phyloP scores from a whole-genome alignment of 306 rosid genomes.

The Medicago truncatula region MtrunA17r5.0-ANR NC_053045.1:3396001-3396500 shows the following conservation, averaged over 20 bases:
- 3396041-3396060: slow-evolving; percentile 96
- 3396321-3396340: slow-evolving; percentile 68
- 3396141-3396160: slow-evolving; percentile 85
- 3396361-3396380: slow-evolving; percentile 88
- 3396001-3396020: slow-evolving; percentile 90
- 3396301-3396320: slow-evolving; percentile 88
- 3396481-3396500: slow-evolving; percentile 94
- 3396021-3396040: slow-evolving; percentile 88
- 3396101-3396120: slow-evolving; percentile 87
- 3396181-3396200: slow-evolving; percentile 88
- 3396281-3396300: slow-evolving; percentile 76
- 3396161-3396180: slow-evolving; percentile 90
- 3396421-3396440: slow-evolving; percentile 80
- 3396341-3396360: slow-evolving; percentile 73
- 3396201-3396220: slow-evolving; percentile 93
- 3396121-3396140: slow-evolving; percentile 97
- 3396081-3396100: slow-evolving; percentile 80
- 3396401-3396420: slow-evolving; percentile 78
- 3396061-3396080: slow-evolving; percentile 96
- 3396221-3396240: slow-evolving; percentile 90
- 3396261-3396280: slow-evolving; percentile 73
- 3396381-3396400: slow-evolving; percentile 66
- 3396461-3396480: slow-evolving; percentile 80
- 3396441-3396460: slow-evolving; percentile 72
- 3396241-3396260: slow-evolving; percentile 92